Conservation (phyloP, 2,329 filamentous ascomycete species). For the Pseudopyricularia cyperi region DNA sequence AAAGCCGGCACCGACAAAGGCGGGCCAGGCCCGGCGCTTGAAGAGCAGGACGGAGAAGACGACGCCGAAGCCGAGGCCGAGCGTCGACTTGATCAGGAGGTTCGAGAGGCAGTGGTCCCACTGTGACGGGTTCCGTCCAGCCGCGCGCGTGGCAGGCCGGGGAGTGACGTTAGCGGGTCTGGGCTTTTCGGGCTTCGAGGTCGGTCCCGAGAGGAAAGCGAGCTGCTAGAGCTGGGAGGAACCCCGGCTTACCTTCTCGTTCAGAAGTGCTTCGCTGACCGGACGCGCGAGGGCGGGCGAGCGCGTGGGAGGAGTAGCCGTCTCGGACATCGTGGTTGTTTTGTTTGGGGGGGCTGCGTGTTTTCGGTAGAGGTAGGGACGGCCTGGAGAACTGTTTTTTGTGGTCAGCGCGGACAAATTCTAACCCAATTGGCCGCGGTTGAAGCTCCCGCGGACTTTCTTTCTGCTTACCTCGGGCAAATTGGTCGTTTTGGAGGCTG, state of each 20-base stretch:
- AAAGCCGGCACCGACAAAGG: constrained; percentile 88
- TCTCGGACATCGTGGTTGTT: constrained; percentile 36
- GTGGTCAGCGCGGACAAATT: no score
- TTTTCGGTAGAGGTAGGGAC: not conserved
- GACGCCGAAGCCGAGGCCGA: constrained; percentile 93
- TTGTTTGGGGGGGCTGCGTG: not conserved
- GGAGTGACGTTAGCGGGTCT: constrained; percentile 7
- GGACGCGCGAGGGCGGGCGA: constrained; percentile 62
- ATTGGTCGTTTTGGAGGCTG: not conserved
- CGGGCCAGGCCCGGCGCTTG: constrained; percentile 95
- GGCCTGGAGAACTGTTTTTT: no score
- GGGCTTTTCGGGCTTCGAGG: not conserved
- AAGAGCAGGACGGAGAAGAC: constrained; percentile 98
- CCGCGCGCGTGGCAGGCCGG: constrained; percentile 4
- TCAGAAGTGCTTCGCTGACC: constrained; percentile 93
- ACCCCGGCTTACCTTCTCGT: constrained; percentile 99
- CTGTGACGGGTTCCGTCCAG: constrained; percentile 31
- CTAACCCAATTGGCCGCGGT: not conserved
- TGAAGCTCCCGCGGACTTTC: not conserved
- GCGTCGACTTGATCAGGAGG: constrained; percentile 87
- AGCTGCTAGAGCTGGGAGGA: no score
- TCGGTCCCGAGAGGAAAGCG: no score
- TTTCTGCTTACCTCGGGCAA: not conserved
- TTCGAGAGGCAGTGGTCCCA: constrained; percentile 99
- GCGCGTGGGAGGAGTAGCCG: constrained; percentile 39